Conservation (phyloP, 2,329 filamentous ascomycete species). For the Cladosporium sp. region DNA sequence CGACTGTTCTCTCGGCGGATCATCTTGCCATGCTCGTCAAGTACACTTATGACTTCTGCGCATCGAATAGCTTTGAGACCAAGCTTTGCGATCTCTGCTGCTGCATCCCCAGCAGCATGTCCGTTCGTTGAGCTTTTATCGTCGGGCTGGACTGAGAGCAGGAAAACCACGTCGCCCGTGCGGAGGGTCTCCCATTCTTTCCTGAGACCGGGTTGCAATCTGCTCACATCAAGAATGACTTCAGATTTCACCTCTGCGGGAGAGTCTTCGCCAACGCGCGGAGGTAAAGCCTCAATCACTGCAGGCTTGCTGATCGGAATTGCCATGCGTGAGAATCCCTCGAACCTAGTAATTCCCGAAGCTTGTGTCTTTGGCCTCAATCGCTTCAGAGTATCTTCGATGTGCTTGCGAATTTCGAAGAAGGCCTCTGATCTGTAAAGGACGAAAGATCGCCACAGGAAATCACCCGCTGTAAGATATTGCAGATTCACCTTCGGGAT, state of each 20-base stretch:
- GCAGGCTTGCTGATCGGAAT: slow-evolving; percentile 79
- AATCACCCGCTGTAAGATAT: slow-evolving; percentile 91
- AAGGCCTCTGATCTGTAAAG: slow-evolving; percentile 88
- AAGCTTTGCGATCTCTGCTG: slow-evolving; percentile 49
- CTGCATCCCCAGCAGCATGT: slow-evolving; percentile 41
- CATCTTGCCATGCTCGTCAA: slow-evolving; percentile 76
- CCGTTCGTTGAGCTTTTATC: slow-evolving; percentile 53
- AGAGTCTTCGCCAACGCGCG: slow-evolving; percentile 74
- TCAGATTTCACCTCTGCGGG: slow-evolving; percentile 85
- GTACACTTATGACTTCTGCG: slow-evolving; percentile 78
- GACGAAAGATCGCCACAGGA: slow-evolving; percentile 90
- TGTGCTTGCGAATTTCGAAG: slow-evolving; percentile 86
- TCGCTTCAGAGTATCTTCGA: slow-evolving; percentile 75
- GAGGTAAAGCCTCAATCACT: slow-evolving; percentile 78
- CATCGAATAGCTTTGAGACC: slow-evolving; percentile 69
- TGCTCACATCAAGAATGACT: slow-evolving; percentile 75
- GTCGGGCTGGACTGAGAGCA: slow-evolving; percentile 68
- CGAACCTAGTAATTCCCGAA: slow-evolving; percentile 66
- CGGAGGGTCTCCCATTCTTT: slow-evolving; percentile 87
- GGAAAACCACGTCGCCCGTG: slow-evolving; percentile 82
- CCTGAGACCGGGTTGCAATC: slow-evolving; percentile 68
- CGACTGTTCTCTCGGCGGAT: slow-evolving; percentile 54
- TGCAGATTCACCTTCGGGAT: slow-evolving; percentile 94
- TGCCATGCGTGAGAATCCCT: slow-evolving; percentile 88
- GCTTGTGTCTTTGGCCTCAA: slow-evolving; percentile 61